These are phyloP conservation scores for Hypoxylon sp. DNA, from an alignment of 2,329 filamentous ascomycete genomes.

Conservation along the genomic window DNA sequence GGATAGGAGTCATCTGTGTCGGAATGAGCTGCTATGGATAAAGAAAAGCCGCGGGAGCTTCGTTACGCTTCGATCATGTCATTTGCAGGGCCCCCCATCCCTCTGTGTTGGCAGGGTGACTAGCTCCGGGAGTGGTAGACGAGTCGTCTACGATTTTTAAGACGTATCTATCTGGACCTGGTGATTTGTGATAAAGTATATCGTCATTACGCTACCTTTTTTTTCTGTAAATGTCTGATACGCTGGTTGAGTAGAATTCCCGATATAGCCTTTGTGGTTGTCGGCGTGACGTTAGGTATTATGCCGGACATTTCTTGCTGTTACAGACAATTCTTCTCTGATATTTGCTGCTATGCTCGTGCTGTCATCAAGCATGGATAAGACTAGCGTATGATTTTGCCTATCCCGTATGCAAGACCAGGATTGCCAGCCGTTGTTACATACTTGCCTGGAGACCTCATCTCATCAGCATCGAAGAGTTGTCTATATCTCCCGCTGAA, in stretches of 20 bases:
- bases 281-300: conserved; percentile 5
- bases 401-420: conserved; percentile 8
- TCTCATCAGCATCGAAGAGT: conserved; percentile 13
- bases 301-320: conserved; percentile 1
- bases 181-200: conserved; percentile 5
- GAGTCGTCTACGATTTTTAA: conserved; percentile 8
- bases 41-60: conserved; percentile 29
- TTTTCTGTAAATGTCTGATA: neutral
- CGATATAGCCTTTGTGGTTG: neutral
- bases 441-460: conserved; percentile 21
- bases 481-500: conserved; percentile 13
- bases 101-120: conserved; percentile 19
- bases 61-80: conserved; percentile 31
- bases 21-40: conserved; percentile 21
- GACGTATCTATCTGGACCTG: conserved; percentile 12
- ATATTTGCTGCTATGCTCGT: conserved; percentile 6
- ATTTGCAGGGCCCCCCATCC: conserved; percentile 7
- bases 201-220: conserved; percentile 19
- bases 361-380: conserved; percentile 21
- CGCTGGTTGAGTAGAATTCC: neutral
- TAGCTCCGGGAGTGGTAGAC: conserved; percentile 8
- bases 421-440: conserved; percentile 25
- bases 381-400: conserved; percentile 28
- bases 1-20: conserved; percentile 38
- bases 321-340: conserved; percentile 2